Percentiles rank a stretch among this genome's conserved stretches.
These are phyloP conservation scores for Extremus antarcticus DNA, from an alignment of 495 filamentous ascomycete genomes.

Conservation along the genomic window DNA sequence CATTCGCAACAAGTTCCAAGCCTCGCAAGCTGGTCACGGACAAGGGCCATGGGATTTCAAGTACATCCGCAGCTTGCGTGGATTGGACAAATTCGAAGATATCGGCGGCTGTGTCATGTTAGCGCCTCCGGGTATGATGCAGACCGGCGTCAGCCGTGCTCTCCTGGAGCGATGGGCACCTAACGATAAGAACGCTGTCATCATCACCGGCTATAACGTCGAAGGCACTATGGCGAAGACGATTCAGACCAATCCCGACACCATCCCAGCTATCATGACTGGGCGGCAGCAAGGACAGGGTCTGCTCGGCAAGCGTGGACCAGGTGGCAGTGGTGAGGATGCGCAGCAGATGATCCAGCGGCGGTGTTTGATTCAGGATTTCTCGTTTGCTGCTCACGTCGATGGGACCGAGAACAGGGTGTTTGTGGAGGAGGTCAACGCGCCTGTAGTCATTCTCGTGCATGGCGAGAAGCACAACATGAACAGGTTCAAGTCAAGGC, in stretches of 20 bases:
- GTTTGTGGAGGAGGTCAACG: slow-evolving; percentile 86
- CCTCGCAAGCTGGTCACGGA: slow-evolving; percentile 27
- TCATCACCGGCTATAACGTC: slow-evolving; percentile 96
- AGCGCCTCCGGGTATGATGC: slow-evolving; percentile 92
- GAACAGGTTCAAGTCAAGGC: slow-evolving; percentile 89
- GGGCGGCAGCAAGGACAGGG: slow-evolving; percentile 3
- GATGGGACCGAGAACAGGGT: slow-evolving; percentile 90
- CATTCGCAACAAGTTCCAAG: slow-evolving; percentile 71
- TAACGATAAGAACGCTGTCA: slow-evolving; percentile 85
- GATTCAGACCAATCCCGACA: slow-evolving; percentile 82
- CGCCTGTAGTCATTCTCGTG: slow-evolving; percentile 89
- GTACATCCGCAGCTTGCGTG: slow-evolving; percentile 80
- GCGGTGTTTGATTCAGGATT: slow-evolving; percentile 82
- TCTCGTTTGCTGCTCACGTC: slow-evolving; percentile 91
- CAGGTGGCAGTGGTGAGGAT: slow-evolving; percentile 43
- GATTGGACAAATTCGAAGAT: slow-evolving; percentile 89
- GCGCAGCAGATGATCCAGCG: slow-evolving; percentile 85
- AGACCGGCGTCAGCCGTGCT: slow-evolving; percentile 86
- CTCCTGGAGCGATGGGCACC: slow-evolving; percentile 92
- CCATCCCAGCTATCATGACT: slow-evolving; percentile 87
- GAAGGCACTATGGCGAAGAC: slow-evolving; percentile 98
- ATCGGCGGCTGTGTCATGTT: slow-evolving; percentile 94
- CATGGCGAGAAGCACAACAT: slow-evolving; percentile 97
- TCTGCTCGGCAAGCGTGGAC: slow-evolving; percentile 29
- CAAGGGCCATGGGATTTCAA: slow-evolving; percentile 94